phyloP scores from a whole-genome alignment of 2,329 filamentous ascomycete species.

The Colletotrichum sojae region DNA sequence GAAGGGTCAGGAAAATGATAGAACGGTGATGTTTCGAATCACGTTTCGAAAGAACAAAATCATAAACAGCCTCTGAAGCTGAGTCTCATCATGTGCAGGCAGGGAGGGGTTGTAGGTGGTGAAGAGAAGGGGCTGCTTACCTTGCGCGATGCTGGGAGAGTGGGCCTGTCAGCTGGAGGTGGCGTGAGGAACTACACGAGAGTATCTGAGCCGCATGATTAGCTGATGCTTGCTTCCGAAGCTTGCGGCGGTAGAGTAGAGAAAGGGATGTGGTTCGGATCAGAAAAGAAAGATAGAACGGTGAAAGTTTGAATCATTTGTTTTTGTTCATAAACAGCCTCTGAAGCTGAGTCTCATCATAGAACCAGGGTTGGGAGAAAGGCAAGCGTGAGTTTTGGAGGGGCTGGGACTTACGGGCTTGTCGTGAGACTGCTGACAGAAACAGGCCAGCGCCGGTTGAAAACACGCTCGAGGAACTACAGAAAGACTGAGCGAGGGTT shows the following conservation, averaged over 20 bases:
- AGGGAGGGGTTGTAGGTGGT: neutral
- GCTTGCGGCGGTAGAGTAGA: neutral
- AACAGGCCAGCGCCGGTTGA: too few species aligned
- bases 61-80: slow-evolving; percentile 65
- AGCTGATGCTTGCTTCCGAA: too few species aligned
- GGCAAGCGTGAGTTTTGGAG: neutral
- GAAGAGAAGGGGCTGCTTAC: slow-evolving; percentile 43
- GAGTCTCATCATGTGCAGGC: slow-evolving; percentile 53
- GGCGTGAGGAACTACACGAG: too few species aligned
- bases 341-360: slow-evolving; percentile 57
- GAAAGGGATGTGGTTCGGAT: neutral
- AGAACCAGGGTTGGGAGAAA: neutral
- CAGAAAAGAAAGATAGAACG: slow-evolving; percentile 45
- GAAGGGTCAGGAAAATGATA: slow-evolving; percentile 42
- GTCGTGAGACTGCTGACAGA: neutral
- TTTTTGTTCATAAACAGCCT: slow-evolving; percentile 66
- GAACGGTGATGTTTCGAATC: slow-evolving; percentile 55
- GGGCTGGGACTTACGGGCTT: neutral
- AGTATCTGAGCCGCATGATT: too few species aligned
- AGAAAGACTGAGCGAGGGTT: neutral
- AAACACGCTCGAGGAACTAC: too few species aligned
- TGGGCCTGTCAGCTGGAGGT: too few species aligned
- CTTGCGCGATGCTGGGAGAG: neutral
- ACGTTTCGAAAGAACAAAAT: slow-evolving; percentile 51
- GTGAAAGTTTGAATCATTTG: slow-evolving; percentile 55